Percentiles rank a stretch among this genome's conserved stretches.
Conservation (phyloP, 331 rosid species). For the Malus hybrid region DNA sequence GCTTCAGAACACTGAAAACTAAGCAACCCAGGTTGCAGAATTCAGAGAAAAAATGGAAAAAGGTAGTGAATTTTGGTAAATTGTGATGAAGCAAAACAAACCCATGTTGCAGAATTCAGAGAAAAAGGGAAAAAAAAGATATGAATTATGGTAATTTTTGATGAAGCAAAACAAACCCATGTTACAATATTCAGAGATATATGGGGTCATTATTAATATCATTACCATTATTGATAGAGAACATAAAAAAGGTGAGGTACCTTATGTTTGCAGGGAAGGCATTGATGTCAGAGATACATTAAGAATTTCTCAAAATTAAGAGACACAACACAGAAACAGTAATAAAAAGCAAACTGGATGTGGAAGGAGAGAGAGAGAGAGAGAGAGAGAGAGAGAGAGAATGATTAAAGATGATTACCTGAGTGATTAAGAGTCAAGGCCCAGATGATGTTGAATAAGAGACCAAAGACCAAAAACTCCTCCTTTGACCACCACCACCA, state of each 20-base stretch:
- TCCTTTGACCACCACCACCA: constrained; percentile 14
- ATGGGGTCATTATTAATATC: constrained; percentile 9
- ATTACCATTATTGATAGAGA: constrained; percentile 1
- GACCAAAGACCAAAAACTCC: constrained; percentile 10
- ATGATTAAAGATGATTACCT: constrained; percentile 16
- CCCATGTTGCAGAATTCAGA: not conserved
- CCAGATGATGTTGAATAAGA: constrained; percentile 12
- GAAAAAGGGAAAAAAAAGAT: not conserved
- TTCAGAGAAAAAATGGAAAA: not conserved
- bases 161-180: constrained; percentile 1
- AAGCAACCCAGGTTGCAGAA: not conserved
- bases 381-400: not conserved
- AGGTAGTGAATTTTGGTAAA: not conserved
- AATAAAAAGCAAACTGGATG: not conserved
- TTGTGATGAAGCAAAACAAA: too few relatives aligned
- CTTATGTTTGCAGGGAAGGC: constrained; percentile 14
- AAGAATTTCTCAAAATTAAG: not conserved
- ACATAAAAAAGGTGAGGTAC: not conserved
- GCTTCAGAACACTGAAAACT: not conserved
- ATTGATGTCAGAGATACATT: constrained; percentile 1
- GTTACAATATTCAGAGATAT: not conserved
- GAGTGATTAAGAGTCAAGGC: constrained; percentile 10
- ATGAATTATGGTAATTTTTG: not conserved
- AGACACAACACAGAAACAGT: not conserved
- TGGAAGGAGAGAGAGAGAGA: not conserved